Conservation (phyloP, 345 rosid species). For the Arabidopsis arenosa region DNA sequence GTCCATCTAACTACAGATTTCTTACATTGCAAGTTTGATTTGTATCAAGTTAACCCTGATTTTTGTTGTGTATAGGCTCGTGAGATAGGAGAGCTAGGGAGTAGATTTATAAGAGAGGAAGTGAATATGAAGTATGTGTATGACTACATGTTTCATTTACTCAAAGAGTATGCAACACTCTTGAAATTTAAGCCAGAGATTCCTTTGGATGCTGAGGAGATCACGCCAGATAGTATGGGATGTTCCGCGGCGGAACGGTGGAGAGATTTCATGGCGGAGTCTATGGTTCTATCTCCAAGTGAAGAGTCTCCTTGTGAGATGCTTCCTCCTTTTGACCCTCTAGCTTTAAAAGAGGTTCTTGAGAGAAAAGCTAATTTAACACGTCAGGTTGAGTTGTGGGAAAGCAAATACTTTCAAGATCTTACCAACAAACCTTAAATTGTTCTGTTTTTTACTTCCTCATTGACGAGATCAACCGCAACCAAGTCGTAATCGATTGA, state of each 20-base stretch:
- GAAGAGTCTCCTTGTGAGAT: conserved; percentile 53
- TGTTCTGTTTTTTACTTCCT: not conserved
- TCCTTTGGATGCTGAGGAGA: conserved; percentile 53
- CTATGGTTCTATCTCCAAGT: conserved; percentile 59
- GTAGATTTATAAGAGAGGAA: conserved; percentile 56
- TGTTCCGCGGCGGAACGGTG: conserved; percentile 44
- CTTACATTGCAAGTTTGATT: not conserved
- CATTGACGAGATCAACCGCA: too few relatives aligned
- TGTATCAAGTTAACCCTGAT: not conserved
- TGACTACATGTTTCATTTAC: conserved; percentile 73
- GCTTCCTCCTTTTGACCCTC: conserved; percentile 51
- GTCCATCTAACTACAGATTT: conserved; percentile 7
- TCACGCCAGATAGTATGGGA: conserved; percentile 57
- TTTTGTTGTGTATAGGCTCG: conserved; percentile 53
- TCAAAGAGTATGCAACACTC: conserved; percentile 65
- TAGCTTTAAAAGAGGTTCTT: conserved; percentile 41
- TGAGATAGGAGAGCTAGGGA: conserved; percentile 63
- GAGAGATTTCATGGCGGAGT: conserved; percentile 59
- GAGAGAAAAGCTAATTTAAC: conserved; percentile 46
- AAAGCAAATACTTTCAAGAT: conserved; percentile 48
- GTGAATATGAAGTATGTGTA: conserved; percentile 67
- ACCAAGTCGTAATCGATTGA: not conserved
- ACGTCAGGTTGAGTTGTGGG: conserved; percentile 64
- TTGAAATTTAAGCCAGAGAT: conserved; percentile 61
- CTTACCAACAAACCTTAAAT: conserved; percentile 23